phyloP scores from a whole-genome alignment of 2,329 filamentous ascomycete species.

The Tolypocladium tundrense region DNA sequence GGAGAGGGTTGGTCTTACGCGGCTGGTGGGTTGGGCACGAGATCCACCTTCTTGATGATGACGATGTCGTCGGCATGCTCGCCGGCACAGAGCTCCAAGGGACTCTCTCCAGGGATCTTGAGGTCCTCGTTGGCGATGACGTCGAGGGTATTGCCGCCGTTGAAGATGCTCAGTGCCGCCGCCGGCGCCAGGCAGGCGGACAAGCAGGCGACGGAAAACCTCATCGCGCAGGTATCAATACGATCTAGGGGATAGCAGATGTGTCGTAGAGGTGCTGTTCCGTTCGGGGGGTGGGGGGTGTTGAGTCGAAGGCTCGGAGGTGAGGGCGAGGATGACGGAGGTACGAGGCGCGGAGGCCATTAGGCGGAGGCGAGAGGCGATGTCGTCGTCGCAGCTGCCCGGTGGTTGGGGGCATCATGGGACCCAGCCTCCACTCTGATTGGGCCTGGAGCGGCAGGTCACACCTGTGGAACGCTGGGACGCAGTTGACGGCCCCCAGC shows the following conservation, averaged over 20 bases:
- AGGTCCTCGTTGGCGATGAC: constrained; percentile 36
- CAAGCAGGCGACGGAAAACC: constrained; percentile 32
- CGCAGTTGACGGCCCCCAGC: neutral
- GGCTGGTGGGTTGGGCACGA: constrained; percentile 75
- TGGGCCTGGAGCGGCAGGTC: constrained; percentile 7
- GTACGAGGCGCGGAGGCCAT: neutral
- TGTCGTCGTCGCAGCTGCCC: neutral
- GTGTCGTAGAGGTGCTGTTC: neutral
- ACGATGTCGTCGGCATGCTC: constrained; percentile 63
- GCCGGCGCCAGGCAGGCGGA: constrained; percentile 34
- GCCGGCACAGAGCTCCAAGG: constrained; percentile 63
- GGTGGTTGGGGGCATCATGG: constrained; percentile 24
- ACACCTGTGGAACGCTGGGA: neutral
- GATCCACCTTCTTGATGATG: constrained; percentile 66
- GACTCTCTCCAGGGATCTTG: constrained; percentile 75
- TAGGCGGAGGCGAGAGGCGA: neutral
- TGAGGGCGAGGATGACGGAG: neutral
- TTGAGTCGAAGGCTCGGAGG: neutral
- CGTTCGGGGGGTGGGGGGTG: neutral
- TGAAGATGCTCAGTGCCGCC: constrained; percentile 31
- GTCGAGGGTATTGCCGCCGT: constrained; percentile 18
- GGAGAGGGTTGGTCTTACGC: constrained; percentile 47
- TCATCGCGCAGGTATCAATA: constrained; percentile 16
- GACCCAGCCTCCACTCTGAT: constrained; percentile 12
- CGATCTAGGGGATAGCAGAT: neutral